These are phyloP conservation scores for Dioscorea dumetorum DNA, from an alignment of 106 monocot species.

Conservation along the genomic window DNA sequence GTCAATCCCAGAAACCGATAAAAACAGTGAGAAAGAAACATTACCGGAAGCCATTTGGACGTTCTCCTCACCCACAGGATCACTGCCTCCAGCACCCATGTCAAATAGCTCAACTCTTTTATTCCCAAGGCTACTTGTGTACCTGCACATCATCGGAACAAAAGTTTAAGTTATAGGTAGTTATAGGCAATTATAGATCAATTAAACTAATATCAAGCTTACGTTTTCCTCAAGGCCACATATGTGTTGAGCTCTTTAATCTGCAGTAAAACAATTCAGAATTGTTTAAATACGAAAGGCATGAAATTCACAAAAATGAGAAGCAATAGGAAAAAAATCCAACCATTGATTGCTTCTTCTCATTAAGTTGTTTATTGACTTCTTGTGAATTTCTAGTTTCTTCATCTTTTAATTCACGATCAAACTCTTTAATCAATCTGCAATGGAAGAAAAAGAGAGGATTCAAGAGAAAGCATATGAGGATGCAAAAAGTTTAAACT, in stretches of 20 bases:
- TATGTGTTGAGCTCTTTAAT: conserved; percentile 97
- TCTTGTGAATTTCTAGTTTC: conserved; percentile 69
- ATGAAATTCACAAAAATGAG: not conserved
- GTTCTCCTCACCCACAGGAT: conserved; percentile 62
- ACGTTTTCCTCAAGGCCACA: conserved; percentile 95
- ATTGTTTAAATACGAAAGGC: not conserved
- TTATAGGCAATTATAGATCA: no score
- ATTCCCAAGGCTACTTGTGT: conserved; percentile 87
- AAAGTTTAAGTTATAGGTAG: no score
- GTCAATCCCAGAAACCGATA: no score
- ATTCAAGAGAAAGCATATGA: no score
- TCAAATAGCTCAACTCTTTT: conserved; percentile 98
- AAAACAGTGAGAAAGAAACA: not conserved
- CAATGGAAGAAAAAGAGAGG: conserved; percentile 1
- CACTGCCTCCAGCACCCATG: conserved; percentile 64
- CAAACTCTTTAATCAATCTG: conserved; percentile 96
- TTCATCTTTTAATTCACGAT: conserved; percentile 85
- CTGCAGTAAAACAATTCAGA: conserved; percentile 37
- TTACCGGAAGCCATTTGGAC: conserved; percentile 88
- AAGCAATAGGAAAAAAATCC: conserved; percentile 10
- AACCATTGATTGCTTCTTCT: conserved; percentile 95
- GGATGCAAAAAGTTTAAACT: no score
- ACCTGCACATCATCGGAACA: conserved; percentile 32
- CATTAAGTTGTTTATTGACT: conserved; percentile 72
- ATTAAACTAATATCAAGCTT: conserved; percentile 19